Conservation (phyloP, 2,329 filamentous ascomycete species). For the Pseudopyrenochaeta lycopersici region DNA sequence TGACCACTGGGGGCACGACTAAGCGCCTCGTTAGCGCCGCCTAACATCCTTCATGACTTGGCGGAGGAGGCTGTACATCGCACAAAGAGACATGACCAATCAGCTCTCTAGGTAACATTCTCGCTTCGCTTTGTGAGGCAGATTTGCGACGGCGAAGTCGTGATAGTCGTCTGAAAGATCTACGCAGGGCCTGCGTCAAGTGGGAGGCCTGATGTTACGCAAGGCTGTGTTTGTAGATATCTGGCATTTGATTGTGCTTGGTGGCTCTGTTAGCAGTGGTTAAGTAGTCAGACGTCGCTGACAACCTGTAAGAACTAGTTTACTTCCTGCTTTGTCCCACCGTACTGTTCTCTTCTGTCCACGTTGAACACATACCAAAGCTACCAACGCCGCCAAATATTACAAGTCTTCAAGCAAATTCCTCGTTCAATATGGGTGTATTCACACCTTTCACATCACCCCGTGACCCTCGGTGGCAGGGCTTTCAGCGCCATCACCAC, state of each 20-base stretch:
- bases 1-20: too few relatives aligned
- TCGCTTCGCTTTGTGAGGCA: neutral
- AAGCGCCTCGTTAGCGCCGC: neutral
- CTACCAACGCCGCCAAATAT: neutral
- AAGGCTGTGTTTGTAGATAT: constrained; percentile 6
- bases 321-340: too few relatives aligned
- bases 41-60: neutral
- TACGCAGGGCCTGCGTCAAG: neutral
- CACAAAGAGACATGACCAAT: neutral
- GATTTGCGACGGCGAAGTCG: neutral
- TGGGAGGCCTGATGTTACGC: constrained; percentile 1
- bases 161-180: neutral
- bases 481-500: constrained; percentile 15
- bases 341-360: neutral
- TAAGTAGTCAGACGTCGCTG: neutral
- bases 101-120: neutral
- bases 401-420: neutral
- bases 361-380: neutral
- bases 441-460: constrained; percentile 6
- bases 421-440: constrained; percentile 10
- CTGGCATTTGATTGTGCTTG: neutral
- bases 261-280: neutral
- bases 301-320: too few relatives aligned
- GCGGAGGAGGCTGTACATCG: constrained; percentile 11
- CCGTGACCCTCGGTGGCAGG: constrained; percentile 16